Evolutionary conservation across 2,329 filamentous ascomycete genomes (phyloP), one percentile per base, ranked within the genome.

Genomic region (Setomelanomma holmii): DNA sequence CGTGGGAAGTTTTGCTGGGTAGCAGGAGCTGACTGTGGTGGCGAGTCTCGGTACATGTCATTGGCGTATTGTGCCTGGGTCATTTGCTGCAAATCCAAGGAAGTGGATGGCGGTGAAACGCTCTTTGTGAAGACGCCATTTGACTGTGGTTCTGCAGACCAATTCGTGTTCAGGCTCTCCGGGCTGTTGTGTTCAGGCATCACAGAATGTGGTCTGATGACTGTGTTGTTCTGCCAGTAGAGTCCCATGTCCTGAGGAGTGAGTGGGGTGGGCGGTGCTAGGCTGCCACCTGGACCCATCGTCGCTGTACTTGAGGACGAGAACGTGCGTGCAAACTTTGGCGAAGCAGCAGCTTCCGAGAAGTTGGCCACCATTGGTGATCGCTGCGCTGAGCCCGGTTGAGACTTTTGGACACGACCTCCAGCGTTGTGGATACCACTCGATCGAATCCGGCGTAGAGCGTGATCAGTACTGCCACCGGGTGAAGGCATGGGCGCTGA

Each of bases 21-120:
- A 2, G 79, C 77, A 12, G 79, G 79, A 33, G 79, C 79, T 21
- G 79, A 81, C 55, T 81, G 79, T 6, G 79, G 79, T 33, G 79
- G 79, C 4, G 79, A 80, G 51, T 80, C 78, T 42, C 77, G 77
- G 50, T 75, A 76, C 59, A 66, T 58, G 16, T 72, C 72, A 35
- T 68, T 71, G 7, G 58, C 54, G 48, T 75, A 56, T 11, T 64
- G 63, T 10, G 62, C 59, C 39, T 74, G 66, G 11, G 67, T 66
- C 16, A 68, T 27, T 41, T 69, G 69, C 24, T 60, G 64, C 12
- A 68, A 38, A 40, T 75, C 69, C 36, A 75, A 46, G 11, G 79
- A 78, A n/a, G 78, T 79, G 8, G 73, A 73, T 14, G 78, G 78
- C n/a, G 79, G 79, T 20, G 78, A 80, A 3, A 74, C 72, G 39